These are phyloP conservation scores for Calonectria pauciramosa DNA, from an alignment of 2,329 filamentous ascomycete species.

Conservation along the genomic window DNA sequence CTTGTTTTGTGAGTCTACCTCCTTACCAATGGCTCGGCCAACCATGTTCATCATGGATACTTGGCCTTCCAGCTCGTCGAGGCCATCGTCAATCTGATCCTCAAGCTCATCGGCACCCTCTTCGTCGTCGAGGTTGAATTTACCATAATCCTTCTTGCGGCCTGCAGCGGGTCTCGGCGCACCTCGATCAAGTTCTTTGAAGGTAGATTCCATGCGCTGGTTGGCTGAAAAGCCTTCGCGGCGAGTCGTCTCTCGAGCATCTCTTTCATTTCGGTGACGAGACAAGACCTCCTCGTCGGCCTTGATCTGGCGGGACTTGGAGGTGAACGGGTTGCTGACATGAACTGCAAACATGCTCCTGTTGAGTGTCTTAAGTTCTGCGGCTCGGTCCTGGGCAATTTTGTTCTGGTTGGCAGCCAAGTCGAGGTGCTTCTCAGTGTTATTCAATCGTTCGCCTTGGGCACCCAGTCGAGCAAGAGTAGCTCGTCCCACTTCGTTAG, in stretches of 20 bases:
- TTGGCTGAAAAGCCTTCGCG: constrained; percentile 63
- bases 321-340: constrained; percentile 83
- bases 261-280: constrained; percentile 75
- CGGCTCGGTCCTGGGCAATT: constrained; percentile 82
- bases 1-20: constrained; percentile 83
- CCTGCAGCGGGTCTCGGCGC: constrained; percentile 42
- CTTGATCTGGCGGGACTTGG: constrained; percentile 72
- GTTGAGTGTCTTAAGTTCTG: constrained; percentile 88
- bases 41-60: constrained; percentile 80
- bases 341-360: constrained; percentile 92
- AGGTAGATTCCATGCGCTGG: constrained; percentile 66
- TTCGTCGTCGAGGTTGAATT: constrained; percentile 84
- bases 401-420: constrained; percentile 82
- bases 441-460: constrained; percentile 85
- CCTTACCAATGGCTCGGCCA: constrained; percentile 79
- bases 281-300: constrained; percentile 79
- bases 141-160: constrained; percentile 62
- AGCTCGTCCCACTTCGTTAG: constrained; percentile 71
- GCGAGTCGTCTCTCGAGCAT: constrained; percentile 74
- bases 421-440: constrained; percentile 87
- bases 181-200: constrained; percentile 56
- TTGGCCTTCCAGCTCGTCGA: constrained; percentile 77
- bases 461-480: constrained; percentile 81
- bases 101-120: constrained; percentile 64
- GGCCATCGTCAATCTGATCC: constrained; percentile 68